These are phyloP conservation scores for Aegilops longissima DNA, from an alignment of 176 grass and related monocot species.

Conservation along the genomic window DNA sequence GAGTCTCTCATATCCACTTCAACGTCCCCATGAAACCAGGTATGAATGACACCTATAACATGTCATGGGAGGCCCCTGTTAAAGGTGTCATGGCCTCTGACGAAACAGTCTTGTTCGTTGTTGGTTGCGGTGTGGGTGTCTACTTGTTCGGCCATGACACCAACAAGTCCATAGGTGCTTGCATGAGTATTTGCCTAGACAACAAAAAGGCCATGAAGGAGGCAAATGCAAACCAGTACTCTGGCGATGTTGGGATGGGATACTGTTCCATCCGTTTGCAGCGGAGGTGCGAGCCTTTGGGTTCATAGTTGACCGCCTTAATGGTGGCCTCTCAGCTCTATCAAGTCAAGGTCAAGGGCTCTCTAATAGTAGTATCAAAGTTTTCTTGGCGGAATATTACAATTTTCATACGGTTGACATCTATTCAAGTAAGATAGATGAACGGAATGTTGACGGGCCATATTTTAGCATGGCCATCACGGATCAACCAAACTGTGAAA, in stretches of 20 bases:
- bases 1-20: too few species aligned
- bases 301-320: too few species aligned
- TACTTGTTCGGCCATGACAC: too few species aligned
- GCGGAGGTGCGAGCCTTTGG: too few species aligned
- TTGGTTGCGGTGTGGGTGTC: background rate
- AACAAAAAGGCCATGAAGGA: too few species aligned
- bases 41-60: background rate
- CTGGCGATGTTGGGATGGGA: too few species aligned
- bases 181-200: too few species aligned
- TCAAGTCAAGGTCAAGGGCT: background rate
- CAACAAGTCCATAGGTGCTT: too few species aligned
- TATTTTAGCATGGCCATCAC: background rate
- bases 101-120: background rate
- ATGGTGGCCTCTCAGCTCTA: background rate
- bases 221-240: background rate
- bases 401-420: accelerated
- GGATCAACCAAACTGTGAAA: constrained; percentile 31
- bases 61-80: background rate
- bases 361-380: background rate
- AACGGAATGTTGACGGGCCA: accelerated
- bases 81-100: accelerated
- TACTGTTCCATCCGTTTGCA: too few species aligned
- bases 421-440: background rate
- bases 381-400: background rate
- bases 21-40: background rate